Percentiles rank a stretch among this genome's conserved stretches.
Conservation (phyloP, 768 basidiomycete genomes). For the Agaricus blazei region DNA sequence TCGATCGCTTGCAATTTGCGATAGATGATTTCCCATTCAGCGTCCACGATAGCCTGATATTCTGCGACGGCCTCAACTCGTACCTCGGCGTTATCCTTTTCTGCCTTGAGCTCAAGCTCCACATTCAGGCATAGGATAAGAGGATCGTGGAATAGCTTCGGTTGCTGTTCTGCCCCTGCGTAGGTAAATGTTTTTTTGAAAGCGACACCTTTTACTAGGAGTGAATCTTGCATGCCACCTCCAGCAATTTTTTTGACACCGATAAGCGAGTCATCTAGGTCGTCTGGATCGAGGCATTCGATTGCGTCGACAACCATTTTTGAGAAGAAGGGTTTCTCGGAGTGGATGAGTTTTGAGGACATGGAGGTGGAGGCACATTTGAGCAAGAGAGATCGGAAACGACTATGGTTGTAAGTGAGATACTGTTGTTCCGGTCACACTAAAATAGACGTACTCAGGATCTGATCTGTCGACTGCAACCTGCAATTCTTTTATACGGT, state of each 20-base stretch:
- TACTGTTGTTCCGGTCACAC: background rate
- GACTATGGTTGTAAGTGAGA: conserved; percentile 38
- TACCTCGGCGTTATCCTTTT: conserved; percentile 99
- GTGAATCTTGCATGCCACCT: conserved; percentile 95
- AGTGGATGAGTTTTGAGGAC: conserved; percentile 99
- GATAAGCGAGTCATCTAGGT: conserved; percentile 93
- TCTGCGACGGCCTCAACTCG: conserved; percentile 95
- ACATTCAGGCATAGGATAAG: conserved; percentile 94
- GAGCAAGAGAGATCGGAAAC: conserved; percentile 88
- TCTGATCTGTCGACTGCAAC: conserved; percentile 86
- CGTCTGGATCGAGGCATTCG: conserved; percentile 84
- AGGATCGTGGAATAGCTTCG: conserved; percentile 85
- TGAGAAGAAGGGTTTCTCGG: conserved; percentile 98
- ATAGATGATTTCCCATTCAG: conserved; percentile 99
- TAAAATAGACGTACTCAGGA: conserved; percentile 61
- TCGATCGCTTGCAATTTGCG: conserved; percentile 94
- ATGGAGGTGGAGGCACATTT: conserved; percentile 99
- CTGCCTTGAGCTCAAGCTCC: conserved; percentile 96
- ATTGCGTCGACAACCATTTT: conserved; percentile 99
- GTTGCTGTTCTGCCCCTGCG: conserved; percentile 98
- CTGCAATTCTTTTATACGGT: conserved; percentile 86
- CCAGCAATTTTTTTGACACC: conserved; percentile 98
- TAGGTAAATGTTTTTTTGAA: conserved; percentile 99
- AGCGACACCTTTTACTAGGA: conserved; percentile 84
- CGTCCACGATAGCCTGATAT: conserved; percentile 98